phyloP scores from a whole-genome alignment of 2,329 filamentous ascomycete species.

The Colletotrichum aenigma region DNA sequence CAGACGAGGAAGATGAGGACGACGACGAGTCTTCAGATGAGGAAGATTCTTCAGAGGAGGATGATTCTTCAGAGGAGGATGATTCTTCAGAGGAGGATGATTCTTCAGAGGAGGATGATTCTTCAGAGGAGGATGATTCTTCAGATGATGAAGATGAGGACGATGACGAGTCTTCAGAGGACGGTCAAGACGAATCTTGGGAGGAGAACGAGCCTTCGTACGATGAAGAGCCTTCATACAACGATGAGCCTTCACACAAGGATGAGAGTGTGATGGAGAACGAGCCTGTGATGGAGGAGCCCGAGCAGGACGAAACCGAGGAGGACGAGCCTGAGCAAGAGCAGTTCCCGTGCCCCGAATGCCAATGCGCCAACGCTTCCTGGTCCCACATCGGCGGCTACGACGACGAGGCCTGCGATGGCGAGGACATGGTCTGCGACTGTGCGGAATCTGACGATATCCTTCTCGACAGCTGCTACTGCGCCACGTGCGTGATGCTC shows the following conservation, averaged over 20 bases:
- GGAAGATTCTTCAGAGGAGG: neutral
- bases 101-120: too few species aligned
- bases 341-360: neutral
- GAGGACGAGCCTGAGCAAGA: neutral
- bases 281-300: neutral
- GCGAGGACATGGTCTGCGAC: neutral
- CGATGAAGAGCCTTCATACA: too few species aligned
- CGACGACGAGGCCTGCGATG: neutral
- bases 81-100: neutral
- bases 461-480: neutral
- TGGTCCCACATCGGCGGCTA: neutral
- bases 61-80: too few species aligned
- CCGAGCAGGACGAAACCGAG: neutral
- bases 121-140: neutral
- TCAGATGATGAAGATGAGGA: neutral
- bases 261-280: neutral
- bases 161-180: too few species aligned
- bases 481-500: accelerated
- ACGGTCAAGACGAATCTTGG: neutral
- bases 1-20: neutral
- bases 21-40: neutral
- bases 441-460: neutral
- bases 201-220: neutral
- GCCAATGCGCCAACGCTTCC: neutral
- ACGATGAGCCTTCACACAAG: neutral